Base-by-base conservation (phyloP, 2,329 filamentous ascomycete species). In the Cryphonectria radicalis region DNA sequence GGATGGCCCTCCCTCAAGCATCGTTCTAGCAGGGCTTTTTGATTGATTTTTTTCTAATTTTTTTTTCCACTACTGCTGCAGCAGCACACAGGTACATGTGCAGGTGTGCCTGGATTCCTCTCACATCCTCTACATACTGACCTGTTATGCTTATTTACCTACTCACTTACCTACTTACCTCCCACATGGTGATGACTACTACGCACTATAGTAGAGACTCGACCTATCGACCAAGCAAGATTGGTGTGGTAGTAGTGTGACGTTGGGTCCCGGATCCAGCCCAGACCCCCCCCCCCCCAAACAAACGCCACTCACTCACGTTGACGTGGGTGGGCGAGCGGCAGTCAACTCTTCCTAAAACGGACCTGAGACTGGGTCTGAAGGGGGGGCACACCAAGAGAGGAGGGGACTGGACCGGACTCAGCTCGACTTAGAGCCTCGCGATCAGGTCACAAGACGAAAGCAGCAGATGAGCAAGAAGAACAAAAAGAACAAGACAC, bases 281-380 rank as follows among this genome's bases (percentile, higher is more conserved):
- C 59, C 62, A 64, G 19, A 22, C 19, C 46, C 46, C 46, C 43
- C 28, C 28, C 28, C 28, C 28, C 28, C 28, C 28, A 28, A 50
- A n/a, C 10, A n/a, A 50, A 46, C 62, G 62, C 62, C 40, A 64
- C 62, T 64, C 62, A 46, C 62, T 64, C 62, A 46, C 62, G 40
- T 64, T 64, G 62, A 64, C 62, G 62, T 32, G 46, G 46, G 46
- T 46, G 62, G 32, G 62, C 14, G 22, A 35, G 62, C 62, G 62
- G 40, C 40, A 32, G 40, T 46, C 62, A 32, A 42, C 62, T 32
- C 40, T 25, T 43, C 62, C 62, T 64, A 64, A 64, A 64, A 22
- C 62, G 40, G 62, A 64, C 40, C 25, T 40, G 37, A 19, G 37
- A 43, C 37, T 64, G 62, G 62, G 37, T 6, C 22, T 28, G 32